These are phyloP conservation scores for Diplocarpon rosae DNA, from an alignment of 2,329 filamentous ascomycete species.

Conservation along the genomic window DNA sequence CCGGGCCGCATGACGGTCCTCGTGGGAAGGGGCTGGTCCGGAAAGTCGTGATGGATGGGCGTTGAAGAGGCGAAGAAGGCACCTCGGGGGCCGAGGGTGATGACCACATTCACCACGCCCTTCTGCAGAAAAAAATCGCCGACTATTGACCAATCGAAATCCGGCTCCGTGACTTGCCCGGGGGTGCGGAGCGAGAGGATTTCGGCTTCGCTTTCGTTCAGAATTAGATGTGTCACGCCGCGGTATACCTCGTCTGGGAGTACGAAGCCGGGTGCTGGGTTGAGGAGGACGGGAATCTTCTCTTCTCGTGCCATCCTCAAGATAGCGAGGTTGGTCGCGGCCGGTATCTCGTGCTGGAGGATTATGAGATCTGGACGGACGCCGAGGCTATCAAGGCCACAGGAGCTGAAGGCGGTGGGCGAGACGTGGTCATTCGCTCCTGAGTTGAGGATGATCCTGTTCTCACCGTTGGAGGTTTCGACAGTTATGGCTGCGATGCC, in stretches of 20 bases:
- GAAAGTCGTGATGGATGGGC: not conserved
- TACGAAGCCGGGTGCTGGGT: conserved; percentile 67
- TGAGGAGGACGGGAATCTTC: conserved; percentile 59
- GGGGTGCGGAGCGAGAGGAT: conserved; percentile 48
- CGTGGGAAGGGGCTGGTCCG: too few relatives aligned
- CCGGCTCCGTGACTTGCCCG: conserved; percentile 34
- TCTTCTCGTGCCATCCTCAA: conserved; percentile 38
- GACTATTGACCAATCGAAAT: conserved; percentile 33
- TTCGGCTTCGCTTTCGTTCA: conserved; percentile 85
- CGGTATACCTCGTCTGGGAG: conserved; percentile 56
- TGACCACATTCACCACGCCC: conserved; percentile 67
- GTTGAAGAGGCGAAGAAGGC: conserved; percentile 48
- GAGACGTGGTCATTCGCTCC: conserved; percentile 52
- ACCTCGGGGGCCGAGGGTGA: conserved; percentile 77
- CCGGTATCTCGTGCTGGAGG: conserved; percentile 69
- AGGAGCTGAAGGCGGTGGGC: conserved; percentile 29
- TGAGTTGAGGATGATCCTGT: conserved; percentile 63
- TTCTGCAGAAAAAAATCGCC: conserved; percentile 50
- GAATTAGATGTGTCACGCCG: conserved; percentile 65
- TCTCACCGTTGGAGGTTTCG: conserved; percentile 53
- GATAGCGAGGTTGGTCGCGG: conserved; percentile 52
- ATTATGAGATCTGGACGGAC: conserved; percentile 52
- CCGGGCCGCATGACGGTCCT: too few relatives aligned
- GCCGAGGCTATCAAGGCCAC: conserved; percentile 22
- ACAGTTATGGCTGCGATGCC: conserved; percentile 69